Evolutionary conservation across 129 eudicot genomes (phyloP).

Genomic region (Chrysanthemum makinoi): DNA sequence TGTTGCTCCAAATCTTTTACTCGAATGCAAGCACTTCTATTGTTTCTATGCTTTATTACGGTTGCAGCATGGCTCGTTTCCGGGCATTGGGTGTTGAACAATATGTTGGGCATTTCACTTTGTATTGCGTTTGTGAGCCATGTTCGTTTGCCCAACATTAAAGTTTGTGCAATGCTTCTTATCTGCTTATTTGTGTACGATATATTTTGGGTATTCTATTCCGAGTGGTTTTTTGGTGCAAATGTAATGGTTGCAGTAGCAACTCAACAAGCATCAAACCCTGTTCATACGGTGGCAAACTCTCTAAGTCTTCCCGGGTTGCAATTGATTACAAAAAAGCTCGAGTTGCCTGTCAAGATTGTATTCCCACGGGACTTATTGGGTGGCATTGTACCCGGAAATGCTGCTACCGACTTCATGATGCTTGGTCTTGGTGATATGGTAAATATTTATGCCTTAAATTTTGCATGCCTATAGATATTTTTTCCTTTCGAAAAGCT

Average conservation of each 20-base stretch:
- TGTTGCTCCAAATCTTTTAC: constrained; percentile 86
- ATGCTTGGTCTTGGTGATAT: constrained; percentile 99
- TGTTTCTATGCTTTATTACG: constrained; percentile 44
- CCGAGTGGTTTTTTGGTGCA: constrained; percentile 87
- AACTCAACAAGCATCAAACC: constrained; percentile 95
- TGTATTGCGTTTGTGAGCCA: constrained; percentile 98
- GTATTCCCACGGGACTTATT: constrained; percentile 89
- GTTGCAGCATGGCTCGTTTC: constrained; percentile 87
- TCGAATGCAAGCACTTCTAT: constrained; percentile 59
- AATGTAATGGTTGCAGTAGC: constrained; percentile 99
- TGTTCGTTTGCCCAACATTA: constrained; percentile 94
- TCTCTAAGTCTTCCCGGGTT: constrained; percentile 94
- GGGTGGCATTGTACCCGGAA: constrained; percentile 79
- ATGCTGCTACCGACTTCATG: constrained; percentile 77
- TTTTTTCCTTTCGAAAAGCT: too few species aligned
- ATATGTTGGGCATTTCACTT: constrained; percentile 88
- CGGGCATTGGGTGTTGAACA: constrained; percentile 91
- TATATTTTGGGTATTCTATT: constrained; percentile 93
- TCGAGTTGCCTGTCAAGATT: constrained; percentile 96
- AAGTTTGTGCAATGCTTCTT: constrained; percentile 92
- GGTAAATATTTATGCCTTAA: constrained; percentile 46
- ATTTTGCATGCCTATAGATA: not conserved
- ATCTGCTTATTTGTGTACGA: constrained; percentile 80
- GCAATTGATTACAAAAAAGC: constrained; percentile 78
- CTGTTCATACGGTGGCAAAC: constrained; percentile 88